Percentiles rank a stretch among this genome's conserved stretches.
Evolutionary conservation across 1,284 basidiomycete genomes (phyloP).

Genomic region (Irpex sp.): DNA sequence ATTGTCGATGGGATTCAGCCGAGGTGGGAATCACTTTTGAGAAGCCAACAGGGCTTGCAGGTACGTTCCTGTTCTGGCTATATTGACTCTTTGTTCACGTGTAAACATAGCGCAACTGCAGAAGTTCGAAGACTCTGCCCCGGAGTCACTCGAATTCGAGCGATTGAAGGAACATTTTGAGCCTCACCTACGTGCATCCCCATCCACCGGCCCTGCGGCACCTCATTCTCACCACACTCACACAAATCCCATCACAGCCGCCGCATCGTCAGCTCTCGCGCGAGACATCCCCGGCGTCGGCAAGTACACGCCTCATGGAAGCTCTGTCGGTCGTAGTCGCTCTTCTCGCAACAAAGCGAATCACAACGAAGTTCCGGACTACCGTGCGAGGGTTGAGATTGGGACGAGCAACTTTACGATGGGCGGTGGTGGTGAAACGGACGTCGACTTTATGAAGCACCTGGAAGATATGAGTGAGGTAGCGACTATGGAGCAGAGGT

Average conservation of each 20-base stretch:
- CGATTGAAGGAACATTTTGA: constrained; percentile 93
- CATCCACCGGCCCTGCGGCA: constrained; percentile 47
- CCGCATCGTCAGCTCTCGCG: constrained; percentile 78
- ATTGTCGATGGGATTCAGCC: constrained; percentile 94
- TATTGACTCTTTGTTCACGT: constrained; percentile 1
- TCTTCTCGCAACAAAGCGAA: constrained; percentile 56
- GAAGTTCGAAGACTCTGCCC: constrained; percentile 81
- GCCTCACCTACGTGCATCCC: constrained; percentile 78
- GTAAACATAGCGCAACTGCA: constrained; percentile 74
- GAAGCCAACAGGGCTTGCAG: constrained; percentile 91
- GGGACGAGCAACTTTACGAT: constrained; percentile 48
- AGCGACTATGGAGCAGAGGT: constrained; percentile 74
- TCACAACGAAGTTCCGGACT: constrained; percentile 73
- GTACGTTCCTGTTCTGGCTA: constrained; percentile 38
- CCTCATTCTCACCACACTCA: constrained; percentile 61
- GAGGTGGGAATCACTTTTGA: constrained; percentile 91
- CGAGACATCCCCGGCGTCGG: constrained; percentile 77
- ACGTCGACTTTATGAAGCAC: constrained; percentile 66
- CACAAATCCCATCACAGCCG: constrained; percentile 78
- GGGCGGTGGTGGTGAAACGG: constrained; percentile 59
- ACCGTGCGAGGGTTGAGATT: constrained; percentile 66
- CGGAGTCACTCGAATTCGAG: constrained; percentile 87
- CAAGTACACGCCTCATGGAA: constrained; percentile 65
- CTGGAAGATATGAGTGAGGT: constrained; percentile 63
- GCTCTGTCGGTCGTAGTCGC: constrained; percentile 53